Base-by-base conservation (phyloP, 1,139 yeast genomes). In the Scheffersomyces cryptocercus region DNA sequence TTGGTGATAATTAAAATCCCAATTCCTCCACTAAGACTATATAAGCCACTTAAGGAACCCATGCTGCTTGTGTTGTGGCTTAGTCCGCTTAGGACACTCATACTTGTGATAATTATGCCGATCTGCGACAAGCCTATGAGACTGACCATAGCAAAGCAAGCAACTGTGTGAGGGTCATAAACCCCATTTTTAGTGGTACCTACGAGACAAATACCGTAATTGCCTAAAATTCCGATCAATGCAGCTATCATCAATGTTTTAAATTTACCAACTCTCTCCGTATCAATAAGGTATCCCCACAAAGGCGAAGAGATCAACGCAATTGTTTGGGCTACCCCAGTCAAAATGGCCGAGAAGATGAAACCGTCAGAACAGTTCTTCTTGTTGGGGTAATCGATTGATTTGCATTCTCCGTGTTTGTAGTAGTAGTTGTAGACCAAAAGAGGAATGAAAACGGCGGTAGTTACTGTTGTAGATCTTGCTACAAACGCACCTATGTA, bases 21-120 rank as follows among this genome's bases (percentile, higher is more conserved):
- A n/a, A 82, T 42, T 1, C 88, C 89, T 7, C 90, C 90, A 52
- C 77, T 68, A 43, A 85, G 73, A 13, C 85, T 77, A 57, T 82
- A 84, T 6, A 84, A 78, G 2, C 93, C 93, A 45, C 85, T 77
- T 35, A 85, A 74, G 5, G 88, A 75, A 5, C 93, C 93, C 43
- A 81, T 77, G 44, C 68, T 46, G 29, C 48, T 46, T 11, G 57
- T 55, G 6, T 55, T 58, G 26, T 61, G 54, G 12, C 59, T 53
- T 56, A 55, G 62, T 5, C 64, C 57, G 41, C 74, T 65, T 26
- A 73, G 55, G 14, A 71, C 56, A 52, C 77, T 69, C 77, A 73
- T 72, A 49, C 75, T 67, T 36, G 72, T 69, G 37, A 84, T 78
- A 28, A 84, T 77, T 28, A 78, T 72, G 3, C 88, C 87, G 40